Conservation (phyloP, 2,329 filamentous ascomycete genomes). For the Alternaria postmessia region DNA sequence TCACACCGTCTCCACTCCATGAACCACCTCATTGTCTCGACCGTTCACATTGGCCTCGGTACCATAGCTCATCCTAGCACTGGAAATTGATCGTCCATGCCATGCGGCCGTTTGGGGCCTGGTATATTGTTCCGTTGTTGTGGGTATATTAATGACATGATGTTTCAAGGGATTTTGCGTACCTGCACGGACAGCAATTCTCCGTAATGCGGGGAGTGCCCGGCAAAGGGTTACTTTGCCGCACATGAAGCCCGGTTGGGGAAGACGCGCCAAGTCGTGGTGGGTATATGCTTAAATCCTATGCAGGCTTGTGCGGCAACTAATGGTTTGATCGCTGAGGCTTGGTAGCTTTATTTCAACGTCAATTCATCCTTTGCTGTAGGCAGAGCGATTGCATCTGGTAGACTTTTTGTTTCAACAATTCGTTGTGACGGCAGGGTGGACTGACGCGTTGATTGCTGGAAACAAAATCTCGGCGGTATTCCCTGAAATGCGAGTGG, state of each 20-base stretch:
- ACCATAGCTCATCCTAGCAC: not conserved
- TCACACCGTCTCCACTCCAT: not conserved
- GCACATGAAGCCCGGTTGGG: constrained; percentile 1
- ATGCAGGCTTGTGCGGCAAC: constrained; percentile 2
- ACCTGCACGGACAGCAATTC: constrained; percentile 12
- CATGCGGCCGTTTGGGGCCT: constrained; percentile 1
- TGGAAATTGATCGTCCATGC: constrained; percentile 15
- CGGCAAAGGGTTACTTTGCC: not conserved
- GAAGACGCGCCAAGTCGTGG: not conserved
- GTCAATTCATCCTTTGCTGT: not conserved
- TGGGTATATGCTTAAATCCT: constrained; percentile 7
- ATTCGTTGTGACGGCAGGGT: not conserved
- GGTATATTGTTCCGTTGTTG: constrained; percentile 16
- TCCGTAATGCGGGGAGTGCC: constrained; percentile 15
- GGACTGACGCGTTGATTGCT: constrained; percentile 4
- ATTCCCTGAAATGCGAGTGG: constrained; percentile 7
- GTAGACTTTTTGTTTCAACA: constrained; percentile 4
- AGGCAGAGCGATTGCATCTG: not conserved
- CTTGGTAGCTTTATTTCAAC: constrained; percentile 1
- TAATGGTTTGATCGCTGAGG: not conserved
- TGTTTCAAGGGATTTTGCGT: constrained; percentile 11
- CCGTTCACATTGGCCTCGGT: not conserved
- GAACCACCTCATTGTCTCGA: not conserved
- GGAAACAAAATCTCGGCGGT: constrained; percentile 8
- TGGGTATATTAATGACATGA: constrained; percentile 17